Conservation (phyloP, 148 eudicot genomes). For the Cornus florida region DNA sequence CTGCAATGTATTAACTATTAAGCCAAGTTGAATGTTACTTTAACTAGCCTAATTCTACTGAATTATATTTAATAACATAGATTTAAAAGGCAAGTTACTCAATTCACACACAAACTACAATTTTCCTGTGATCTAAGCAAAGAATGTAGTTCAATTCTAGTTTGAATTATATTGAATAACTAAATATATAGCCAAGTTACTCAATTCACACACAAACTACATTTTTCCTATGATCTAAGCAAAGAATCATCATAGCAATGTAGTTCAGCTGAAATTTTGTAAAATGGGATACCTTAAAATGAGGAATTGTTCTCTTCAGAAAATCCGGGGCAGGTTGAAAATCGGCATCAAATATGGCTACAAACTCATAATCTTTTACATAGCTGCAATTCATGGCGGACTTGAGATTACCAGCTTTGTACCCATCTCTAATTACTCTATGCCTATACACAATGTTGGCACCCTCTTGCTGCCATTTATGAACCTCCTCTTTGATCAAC, state of each 20-base stretch:
- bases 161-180: neutral
- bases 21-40: neutral
- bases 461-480: slow-evolving; percentile 26
- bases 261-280: too few relatives aligned
- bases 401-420: slow-evolving; percentile 37
- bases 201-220: neutral
- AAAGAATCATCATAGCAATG: too few relatives aligned
- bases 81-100: neutral
- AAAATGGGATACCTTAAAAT: slow-evolving; percentile 23
- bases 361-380: slow-evolving; percentile 35
- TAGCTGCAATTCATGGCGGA: slow-evolving; percentile 37
- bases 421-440: slow-evolving; percentile 25
- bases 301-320: slow-evolving; percentile 25
- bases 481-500: slow-evolving; percentile 32
- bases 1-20: slow-evolving; percentile 10
- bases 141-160: too few relatives aligned
- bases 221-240: too few relatives aligned
- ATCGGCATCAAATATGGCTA: slow-evolving; percentile 32
- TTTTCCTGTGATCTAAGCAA: too few relatives aligned
- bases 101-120: neutral
- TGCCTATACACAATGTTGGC: slow-evolving; percentile 31
- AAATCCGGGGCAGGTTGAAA: slow-evolving; percentile 35
- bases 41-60: neutral
- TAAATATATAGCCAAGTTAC: neutral
- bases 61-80: neutral